Base-by-base conservation (phyloP, 164 flowering plant species). In the Hamamelis virginiana region DNA sequence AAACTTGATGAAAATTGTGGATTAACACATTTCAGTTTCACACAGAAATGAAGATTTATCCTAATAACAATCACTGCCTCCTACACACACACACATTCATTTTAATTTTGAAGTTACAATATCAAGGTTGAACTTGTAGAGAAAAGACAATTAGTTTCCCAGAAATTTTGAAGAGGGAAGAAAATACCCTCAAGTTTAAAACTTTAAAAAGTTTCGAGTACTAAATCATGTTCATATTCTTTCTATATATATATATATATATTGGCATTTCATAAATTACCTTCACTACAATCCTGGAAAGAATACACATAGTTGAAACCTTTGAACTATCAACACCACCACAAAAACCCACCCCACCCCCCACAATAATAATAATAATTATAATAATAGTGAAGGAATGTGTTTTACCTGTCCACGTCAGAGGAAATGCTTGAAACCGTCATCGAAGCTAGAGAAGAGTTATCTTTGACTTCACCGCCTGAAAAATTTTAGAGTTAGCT, bases 381-480 rank as follows among this genome's bases (percentile, higher is more conserved):
- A 62, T n/a, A 12, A 60, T n/a, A 28, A 4, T 1, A 8, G 21
- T 48, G 23, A 19, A 68, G 12, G 18, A 6, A 66, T 23, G 56
- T 33, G 14, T 8, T 25, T 43, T 81, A 94, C 98, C 97, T 88
- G 70, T 87, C 88, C 56, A 59, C 69, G 67, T 92, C 92, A 41
- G 76, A 65, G 43, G 86, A 52, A 69, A 75, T 67, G 72, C 65
- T 74, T 55, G 92, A 65, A 62, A 87, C 72, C 62, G 76, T 67
- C 22, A 81, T 71, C 28, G 91, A 75, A 63, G 55, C 82, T 69
- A 82, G 68, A 65, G 90, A 65, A 23, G 87, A 60, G 76, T 78
- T 79, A 68, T 86, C 97, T 77, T 83, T 92, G 60, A 73, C 77
- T 69, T 92, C 97, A 73, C 69, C 79, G 68, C 92, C 98, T 92